phyloP scores from a whole-genome alignment of 371 early-diverging fungal species.

The Lichtheimia hyalospora region DNA sequence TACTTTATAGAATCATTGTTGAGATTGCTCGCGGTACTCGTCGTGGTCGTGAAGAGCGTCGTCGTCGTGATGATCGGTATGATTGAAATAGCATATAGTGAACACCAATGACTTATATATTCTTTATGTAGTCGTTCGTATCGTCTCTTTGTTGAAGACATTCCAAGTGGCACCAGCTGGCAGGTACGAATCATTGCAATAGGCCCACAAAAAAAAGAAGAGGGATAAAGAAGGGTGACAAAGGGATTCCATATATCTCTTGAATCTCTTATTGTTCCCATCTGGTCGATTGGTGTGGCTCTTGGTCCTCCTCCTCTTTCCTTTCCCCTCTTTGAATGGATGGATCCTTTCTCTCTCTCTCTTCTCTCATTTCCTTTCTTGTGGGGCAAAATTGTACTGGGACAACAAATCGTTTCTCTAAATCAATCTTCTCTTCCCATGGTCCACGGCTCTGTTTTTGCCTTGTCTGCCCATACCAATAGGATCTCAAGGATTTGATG shows the following conservation, averaged over 20 bases:
- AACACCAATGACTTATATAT: too few relatives aligned
- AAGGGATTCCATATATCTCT: background rate
- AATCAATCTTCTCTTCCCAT: too few relatives aligned
- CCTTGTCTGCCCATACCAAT: slow-evolving; percentile 21
- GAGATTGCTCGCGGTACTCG: slow-evolving; percentile 73
- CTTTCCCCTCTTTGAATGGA: background rate
- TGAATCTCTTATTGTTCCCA: background rate
- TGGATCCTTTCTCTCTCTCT: too few relatives aligned
- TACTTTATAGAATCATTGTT: slow-evolving; percentile 61
- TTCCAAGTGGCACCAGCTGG: slow-evolving; percentile 76
- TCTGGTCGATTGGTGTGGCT: background rate
- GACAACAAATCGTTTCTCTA: too few relatives aligned
- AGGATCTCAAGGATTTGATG: slow-evolving; percentile 97
- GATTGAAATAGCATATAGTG: background rate
- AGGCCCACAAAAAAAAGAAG: background rate
- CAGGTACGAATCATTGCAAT: slow-evolving; percentile 67
- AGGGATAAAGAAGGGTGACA: background rate
- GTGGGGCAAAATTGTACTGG: too few relatives aligned
- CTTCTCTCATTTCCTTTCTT: too few relatives aligned
- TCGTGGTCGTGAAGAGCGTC: slow-evolving; percentile 49
- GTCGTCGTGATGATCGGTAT: slow-evolving; percentile 38
- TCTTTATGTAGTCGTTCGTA: slow-evolving; percentile 40
- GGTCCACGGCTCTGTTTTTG: slow-evolving; percentile 1
- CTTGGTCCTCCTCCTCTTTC: background rate
- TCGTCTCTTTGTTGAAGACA: slow-evolving; percentile 70